Evolutionary conservation across 202 grass and related monocot genomes (phyloP), one percentile per base, ranked within the genome.

Genomic region (Setaria italica): DNA sequence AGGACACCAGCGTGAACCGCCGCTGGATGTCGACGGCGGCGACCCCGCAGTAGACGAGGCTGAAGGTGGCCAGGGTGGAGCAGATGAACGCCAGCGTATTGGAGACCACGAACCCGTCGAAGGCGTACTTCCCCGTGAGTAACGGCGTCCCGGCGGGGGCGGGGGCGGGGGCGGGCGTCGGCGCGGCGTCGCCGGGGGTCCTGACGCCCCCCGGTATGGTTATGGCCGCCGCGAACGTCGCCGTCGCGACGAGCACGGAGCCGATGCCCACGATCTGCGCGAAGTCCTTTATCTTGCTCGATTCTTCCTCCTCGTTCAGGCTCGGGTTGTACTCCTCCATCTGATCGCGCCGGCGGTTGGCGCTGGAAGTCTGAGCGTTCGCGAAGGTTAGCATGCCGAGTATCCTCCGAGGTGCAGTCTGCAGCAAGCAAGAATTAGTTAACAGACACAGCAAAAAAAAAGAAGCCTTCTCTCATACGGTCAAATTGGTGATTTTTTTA

Each of bases 211-310:
- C 79, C 7, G 64, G 79, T 13, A 69, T 20, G 49, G 79, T 20
- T 21, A 81, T 69, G 0, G 49, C 79, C 0, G 79, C 79, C 20
- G 79, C 19, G 20, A 81, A 81, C 11, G 79, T 81, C 5, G 49
- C 79, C 20, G 79, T 81, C 9, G 79, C 47, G 0, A 81, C 64
- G 4, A 81, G 79, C 64, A 81, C 79, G 79, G 79, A 81, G 12
- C 79, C 49, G 64, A 81, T 81, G 64, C 79, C 79, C 79, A 81
- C 79, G 64, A 81, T 81, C 79, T 81, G 79, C 49, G 79, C 79
- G 63, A 81, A 81, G 5, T 81, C 34, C 20, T 37, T 81, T 1
- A 81, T 81, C 79, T 81, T 81, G 5, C 9, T 16, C 0, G 79
- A 81, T 10, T 81, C 79, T 8, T 19, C 48, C 0, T 56, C 0